Conservation (phyloP, 805 yeast genomes). For the Candida sakaeoensis region DNA sequence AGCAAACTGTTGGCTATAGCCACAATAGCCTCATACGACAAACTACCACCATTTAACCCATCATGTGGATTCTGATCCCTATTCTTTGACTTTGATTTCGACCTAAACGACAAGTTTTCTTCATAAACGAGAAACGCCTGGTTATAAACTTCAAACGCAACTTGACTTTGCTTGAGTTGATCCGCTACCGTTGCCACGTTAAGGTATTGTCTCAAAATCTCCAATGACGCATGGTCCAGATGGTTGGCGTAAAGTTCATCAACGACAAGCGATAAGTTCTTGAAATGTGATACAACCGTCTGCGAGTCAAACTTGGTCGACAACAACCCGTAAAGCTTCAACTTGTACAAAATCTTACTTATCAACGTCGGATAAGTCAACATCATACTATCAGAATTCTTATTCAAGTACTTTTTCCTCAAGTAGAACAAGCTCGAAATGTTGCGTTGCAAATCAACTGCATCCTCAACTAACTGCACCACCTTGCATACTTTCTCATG, state of each 20-base stretch:
- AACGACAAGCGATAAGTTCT: slow-evolving; percentile 64
- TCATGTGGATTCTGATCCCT: slow-evolving; percentile 40
- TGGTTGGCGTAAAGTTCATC: slow-evolving; percentile 56
- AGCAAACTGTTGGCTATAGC: slow-evolving; percentile 45
- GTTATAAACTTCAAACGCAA: slow-evolving; percentile 82
- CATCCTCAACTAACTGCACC: slow-evolving; percentile 52
- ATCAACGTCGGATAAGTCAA: slow-evolving; percentile 78
- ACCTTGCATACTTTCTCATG: slow-evolving; percentile 68
- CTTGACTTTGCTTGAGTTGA: slow-evolving; percentile 64
- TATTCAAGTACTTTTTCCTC: slow-evolving; percentile 44
- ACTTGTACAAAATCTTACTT: slow-evolving; percentile 53
- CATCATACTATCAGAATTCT: slow-evolving; percentile 53
- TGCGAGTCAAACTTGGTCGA: slow-evolving; percentile 22
- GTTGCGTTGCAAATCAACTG: slow-evolving; percentile 35
- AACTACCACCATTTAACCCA: slow-evolving; percentile 42
- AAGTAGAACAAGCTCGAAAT: slow-evolving; percentile 32
- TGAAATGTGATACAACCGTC: slow-evolving; percentile 51
- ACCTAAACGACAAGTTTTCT: slow-evolving; percentile 34
- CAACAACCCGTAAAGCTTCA: slow-evolving; percentile 43
- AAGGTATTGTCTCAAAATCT: slow-evolving; percentile 51
- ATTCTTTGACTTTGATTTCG: too few relatives aligned
- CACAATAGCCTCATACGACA: slow-evolving; percentile 48
- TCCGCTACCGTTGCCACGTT: slow-evolving; percentile 77
- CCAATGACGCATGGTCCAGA: slow-evolving; percentile 27
- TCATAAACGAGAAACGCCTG: slow-evolving; percentile 87